Evolutionary conservation across 2,329 filamentous ascomycete species (phyloP).

Genomic region (Aspergillus intermedius): DNA sequence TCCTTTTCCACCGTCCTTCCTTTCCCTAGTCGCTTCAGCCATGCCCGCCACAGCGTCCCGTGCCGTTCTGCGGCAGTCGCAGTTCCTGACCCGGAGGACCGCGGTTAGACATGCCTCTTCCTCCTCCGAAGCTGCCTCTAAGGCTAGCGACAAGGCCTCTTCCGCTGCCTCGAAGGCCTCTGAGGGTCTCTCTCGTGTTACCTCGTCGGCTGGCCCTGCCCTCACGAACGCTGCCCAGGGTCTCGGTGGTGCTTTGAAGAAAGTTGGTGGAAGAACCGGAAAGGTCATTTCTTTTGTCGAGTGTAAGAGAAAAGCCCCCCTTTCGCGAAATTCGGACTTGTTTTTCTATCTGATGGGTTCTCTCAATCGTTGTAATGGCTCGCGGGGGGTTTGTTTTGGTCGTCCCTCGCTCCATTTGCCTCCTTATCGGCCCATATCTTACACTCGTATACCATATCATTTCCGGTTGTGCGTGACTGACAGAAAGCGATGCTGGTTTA

Average conservation of each 20-base stretch:
- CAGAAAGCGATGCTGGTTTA: constrained; percentile 34
- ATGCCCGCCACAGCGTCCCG: constrained; percentile 41
- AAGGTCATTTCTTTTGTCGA: constrained; percentile 72
- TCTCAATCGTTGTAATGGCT: constrained; percentile 1
- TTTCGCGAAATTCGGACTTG: constrained; percentile 13
- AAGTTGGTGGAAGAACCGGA: constrained; percentile 77
- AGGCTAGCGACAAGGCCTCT: constrained; percentile 40
- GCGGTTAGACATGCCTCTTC: constrained; percentile 43
- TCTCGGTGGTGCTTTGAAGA: constrained; percentile 60
- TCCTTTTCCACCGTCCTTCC: constrained; percentile 20
- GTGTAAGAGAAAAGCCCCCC: constrained; percentile 54
- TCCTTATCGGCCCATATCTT: constrained; percentile 11
- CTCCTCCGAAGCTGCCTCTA: constrained; percentile 39
- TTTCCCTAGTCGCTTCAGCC: constrained; percentile 25
- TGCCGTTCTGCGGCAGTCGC: constrained; percentile 42
- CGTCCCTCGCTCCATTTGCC: constrained; percentile 1
- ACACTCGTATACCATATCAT: not conserved
- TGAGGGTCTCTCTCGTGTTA: constrained; percentile 75
- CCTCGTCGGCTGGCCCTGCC: constrained; percentile 71
- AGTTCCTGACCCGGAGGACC: constrained; percentile 41
- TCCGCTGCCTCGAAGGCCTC: constrained; percentile 57
- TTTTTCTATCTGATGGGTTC: not conserved
- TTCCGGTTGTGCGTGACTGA: constrained; percentile 16
- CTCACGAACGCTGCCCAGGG: constrained; percentile 66
- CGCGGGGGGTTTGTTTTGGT: constrained; percentile 1